These are phyloP conservation scores for Trichoderma asperelloides DNA, from an alignment of 495 filamentous ascomycete genomes.

Conservation along the genomic window DNA sequence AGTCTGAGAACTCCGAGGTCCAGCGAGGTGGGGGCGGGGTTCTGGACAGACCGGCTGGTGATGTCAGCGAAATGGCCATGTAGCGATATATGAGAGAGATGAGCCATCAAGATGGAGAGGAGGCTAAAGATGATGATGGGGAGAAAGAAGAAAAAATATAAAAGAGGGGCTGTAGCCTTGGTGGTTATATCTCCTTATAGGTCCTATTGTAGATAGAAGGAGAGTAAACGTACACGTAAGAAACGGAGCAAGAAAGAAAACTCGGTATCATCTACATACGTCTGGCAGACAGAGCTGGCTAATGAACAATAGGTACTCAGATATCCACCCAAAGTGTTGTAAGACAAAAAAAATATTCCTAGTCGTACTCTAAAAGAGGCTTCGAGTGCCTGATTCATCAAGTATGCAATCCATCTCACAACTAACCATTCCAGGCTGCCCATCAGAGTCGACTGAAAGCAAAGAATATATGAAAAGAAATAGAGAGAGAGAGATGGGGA, in stretches of 20 bases:
- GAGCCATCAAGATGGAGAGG: background rate
- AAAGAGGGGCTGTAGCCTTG: background rate
- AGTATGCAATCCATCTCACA: background rate
- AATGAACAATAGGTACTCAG: no score
- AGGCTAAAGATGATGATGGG: background rate
- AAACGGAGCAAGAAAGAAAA: no score
- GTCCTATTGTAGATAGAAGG: no score
- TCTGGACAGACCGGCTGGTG: background rate
- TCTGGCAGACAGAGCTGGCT: no score
- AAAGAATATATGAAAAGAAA: background rate
- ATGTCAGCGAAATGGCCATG: no score
- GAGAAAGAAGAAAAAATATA: background rate
- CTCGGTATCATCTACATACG: no score
- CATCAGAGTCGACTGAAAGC: no score
- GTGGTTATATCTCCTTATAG: no score
- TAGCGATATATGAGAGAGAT: background rate
- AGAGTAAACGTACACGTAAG: no score
- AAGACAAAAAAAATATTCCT: no score
- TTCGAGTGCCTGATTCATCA: background rate
- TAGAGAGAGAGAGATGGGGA: background rate
- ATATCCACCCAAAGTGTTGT: no score
- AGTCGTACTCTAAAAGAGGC: background rate
- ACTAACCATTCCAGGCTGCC: no score
- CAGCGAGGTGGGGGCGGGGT: background rate
- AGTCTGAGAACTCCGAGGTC: background rate